A percentile compares a stretch with the other conserved stretches of the same genome.
phyloP scores from a whole-genome alignment of 2,329 filamentous ascomycete genomes.

The Truncatella angustata region DNA sequence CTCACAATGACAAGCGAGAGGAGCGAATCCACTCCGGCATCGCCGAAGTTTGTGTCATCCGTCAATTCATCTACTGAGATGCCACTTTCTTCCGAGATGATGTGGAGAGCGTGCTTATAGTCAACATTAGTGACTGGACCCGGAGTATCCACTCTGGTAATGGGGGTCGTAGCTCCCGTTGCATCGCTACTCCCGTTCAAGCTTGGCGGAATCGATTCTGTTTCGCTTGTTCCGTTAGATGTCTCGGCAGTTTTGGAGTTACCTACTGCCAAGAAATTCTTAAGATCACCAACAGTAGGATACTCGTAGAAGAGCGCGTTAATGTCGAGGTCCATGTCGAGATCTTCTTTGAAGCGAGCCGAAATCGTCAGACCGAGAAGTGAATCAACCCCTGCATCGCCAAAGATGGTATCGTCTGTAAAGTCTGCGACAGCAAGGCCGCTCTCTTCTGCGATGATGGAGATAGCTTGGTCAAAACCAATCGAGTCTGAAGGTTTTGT shows the following conservation, averaged over 20 bases:
- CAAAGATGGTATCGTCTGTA: conserved; percentile 19
- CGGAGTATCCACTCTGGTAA: background rate
- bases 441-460: conserved; percentile 18
- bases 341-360: conserved; percentile 14
- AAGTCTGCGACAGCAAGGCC: conserved; percentile 18
- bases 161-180: background rate
- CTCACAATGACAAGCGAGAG: background rate
- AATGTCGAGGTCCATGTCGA: conserved; percentile 11
- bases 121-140: background rate
- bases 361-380: conserved; percentile 15
- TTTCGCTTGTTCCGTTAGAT: background rate
- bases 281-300: background rate
- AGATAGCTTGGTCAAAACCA: too few species aligned
- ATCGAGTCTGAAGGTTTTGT: background rate
- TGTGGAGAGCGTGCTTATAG: background rate
- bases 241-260: background rate
- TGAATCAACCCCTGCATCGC: conserved; percentile 15
- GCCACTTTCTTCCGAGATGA: background rate
- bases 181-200: background rate
- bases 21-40: background rate
- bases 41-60: background rate
- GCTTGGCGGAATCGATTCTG: background rate
- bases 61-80: background rate
- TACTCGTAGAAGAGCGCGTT: conserved; percentile 7
- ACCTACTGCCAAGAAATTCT: background rate